phyloP scores from a whole-genome alignment of 1,284 basidiomycete genomes.

The Austropuccinia psidii region DNA sequence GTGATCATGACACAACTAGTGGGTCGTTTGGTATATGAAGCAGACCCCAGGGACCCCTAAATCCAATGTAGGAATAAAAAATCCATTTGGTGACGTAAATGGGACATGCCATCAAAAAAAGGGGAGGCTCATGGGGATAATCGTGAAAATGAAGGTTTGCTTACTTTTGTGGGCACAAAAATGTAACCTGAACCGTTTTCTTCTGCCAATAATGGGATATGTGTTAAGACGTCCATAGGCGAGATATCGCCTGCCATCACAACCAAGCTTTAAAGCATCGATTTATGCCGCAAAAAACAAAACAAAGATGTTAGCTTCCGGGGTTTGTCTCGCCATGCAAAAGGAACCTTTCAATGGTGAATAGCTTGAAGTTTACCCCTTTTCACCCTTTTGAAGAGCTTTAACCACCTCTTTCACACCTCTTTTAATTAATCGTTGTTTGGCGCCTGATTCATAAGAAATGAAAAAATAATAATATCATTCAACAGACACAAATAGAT shows the following conservation, averaged over 20 bases:
- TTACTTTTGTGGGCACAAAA: slow-evolving; percentile 48
- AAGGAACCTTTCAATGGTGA: not conserved
- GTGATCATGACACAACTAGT: slow-evolving; percentile 92
- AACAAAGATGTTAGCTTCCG: not conserved
- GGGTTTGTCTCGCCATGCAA: not conserved
- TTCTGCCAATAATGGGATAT: slow-evolving; percentile 88
- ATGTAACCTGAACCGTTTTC: slow-evolving; percentile 91
- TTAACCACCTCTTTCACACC: slow-evolving; percentile 97
- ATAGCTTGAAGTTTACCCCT: slow-evolving; percentile 58
- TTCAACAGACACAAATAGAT: not conserved
- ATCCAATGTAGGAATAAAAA: slow-evolving; percentile 77
- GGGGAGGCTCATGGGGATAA: slow-evolving; percentile 47
- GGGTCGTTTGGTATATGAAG: slow-evolving; percentile 93
- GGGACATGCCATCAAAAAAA: too few species aligned
- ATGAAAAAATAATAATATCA: too few species aligned
- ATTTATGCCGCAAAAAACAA: slow-evolving; percentile 36
- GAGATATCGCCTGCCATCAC: slow-evolving; percentile 95
- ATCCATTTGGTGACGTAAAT: slow-evolving; percentile 50
- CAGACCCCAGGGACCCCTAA: slow-evolving; percentile 80
- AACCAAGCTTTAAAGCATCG: slow-evolving; percentile 55
- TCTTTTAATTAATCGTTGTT: slow-evolving; percentile 81
- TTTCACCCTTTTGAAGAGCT: slow-evolving; percentile 87
- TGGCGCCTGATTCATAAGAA: slow-evolving; percentile 59
- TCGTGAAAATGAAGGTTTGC: too few species aligned
- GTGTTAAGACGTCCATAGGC: slow-evolving; percentile 95